Evolutionary conservation across 768 basidiomycete genomes (phyloP), one percentile per base, ranked within the genome.

Genomic region (Lactarius pseudohatsudake): DNA sequence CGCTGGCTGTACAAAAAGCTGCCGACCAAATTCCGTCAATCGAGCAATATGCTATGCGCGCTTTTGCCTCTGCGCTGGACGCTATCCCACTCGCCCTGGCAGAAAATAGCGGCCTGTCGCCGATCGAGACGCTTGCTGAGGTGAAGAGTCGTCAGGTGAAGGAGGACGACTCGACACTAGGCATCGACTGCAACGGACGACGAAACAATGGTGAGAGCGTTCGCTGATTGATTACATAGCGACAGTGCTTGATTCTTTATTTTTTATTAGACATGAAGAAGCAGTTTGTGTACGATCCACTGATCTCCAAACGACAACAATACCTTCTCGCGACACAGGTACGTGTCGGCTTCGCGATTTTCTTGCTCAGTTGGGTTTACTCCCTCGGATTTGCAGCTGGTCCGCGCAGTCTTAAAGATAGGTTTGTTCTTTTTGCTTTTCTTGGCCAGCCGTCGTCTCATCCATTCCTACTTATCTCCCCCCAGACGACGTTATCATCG

Each of bases 11-110:
- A 1, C 81, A 90, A 65, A 92, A 94, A 75, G 94, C 93, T 53
- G 97, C 97, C 9, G 97, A 99, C 76, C 89, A 97, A 92, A 96
- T 97, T 70, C 90, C 97, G 1, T 85, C 94, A 34, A 98, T 99
- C 73, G 97, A 99, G 79, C 97, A 99, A 81, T 99, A 99, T 74
- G 97, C 97, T 3, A 98, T 99, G 96, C 90, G 96, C 58, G 96
- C 97, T n/a, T 99, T 98, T 76, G 85, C 97, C 4, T 91, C 92
- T 40, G 96, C 97, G 16, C 81, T 99, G 9, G 97, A 99, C 73
- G 85, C 94, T n/a, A 80, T 98, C 58, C 97, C 97, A 3, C 85
- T 99, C 15, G 97, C 97, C 4, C 83, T 99, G 13, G 97, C 97
- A 16, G 97, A 99, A 78, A 99, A 99, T 82, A 96, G 94, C 67